Conservation (phyloP, 2,329 filamentous ascomycete species). For the Cladosporium oxysporum region DNA sequence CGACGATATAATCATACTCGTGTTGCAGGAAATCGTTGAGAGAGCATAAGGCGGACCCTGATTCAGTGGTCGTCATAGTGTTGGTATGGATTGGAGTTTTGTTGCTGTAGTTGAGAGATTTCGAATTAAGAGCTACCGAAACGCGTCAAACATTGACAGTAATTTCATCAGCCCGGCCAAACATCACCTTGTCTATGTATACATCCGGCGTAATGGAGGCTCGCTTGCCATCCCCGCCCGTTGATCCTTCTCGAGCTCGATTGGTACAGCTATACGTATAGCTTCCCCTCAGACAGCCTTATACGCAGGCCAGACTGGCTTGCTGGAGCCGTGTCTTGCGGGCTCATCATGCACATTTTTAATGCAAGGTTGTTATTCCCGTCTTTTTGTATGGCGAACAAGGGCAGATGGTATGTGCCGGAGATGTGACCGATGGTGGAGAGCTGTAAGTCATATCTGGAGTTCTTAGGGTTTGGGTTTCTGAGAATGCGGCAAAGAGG, state of each 20-base stretch:
- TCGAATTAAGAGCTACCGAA: background rate
- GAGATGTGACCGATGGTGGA: background rate
- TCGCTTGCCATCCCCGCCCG: background rate
- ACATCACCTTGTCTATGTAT: background rate
- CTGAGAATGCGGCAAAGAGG: background rate
- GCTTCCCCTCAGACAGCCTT: constrained; percentile 14
- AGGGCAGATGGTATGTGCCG: background rate
- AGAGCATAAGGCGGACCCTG: constrained; percentile 30
- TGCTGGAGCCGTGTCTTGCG: background rate
- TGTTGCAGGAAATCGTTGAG: constrained; percentile 31
- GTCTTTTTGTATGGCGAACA: background rate
- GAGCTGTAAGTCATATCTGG: background rate
- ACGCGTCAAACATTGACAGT: background rate
- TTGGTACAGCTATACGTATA: background rate
- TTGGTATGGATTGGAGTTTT: background rate
- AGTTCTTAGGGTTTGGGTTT: background rate
- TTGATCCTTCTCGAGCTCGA: constrained; percentile 10
- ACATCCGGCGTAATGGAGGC: constrained; percentile 3
- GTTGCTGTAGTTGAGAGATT: background rate
- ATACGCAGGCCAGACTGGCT: background rate
- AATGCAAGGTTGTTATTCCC: background rate
- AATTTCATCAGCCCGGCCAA: background rate
- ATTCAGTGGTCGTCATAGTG: constrained; percentile 6
- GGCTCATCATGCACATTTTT: background rate
- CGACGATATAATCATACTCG: constrained; percentile 34